Conservation (phyloP, 2,329 filamentous ascomycete genomes). For the Penicillium decumbens region DNA sequence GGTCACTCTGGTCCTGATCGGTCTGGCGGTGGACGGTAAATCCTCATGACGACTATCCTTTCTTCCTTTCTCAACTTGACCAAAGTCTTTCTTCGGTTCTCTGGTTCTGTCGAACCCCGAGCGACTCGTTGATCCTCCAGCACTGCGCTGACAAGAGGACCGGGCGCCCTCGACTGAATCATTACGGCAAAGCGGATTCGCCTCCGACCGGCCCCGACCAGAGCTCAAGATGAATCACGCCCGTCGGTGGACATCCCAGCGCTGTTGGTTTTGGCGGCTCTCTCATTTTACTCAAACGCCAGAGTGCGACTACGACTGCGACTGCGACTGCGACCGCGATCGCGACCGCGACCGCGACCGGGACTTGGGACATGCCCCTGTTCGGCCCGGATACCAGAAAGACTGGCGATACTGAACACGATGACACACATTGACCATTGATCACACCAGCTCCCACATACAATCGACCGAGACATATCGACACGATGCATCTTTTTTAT, state of each 20-base stretch:
- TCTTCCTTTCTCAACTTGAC: not conserved
- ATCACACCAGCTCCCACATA: not conserved
- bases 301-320: not conserved
- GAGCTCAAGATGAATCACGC: not conserved
- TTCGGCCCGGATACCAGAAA: not conserved
- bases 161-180: constrained; percentile 8
- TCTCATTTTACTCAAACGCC: constrained; percentile 5
- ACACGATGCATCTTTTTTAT: constrained; percentile 5
- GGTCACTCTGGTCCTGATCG: constrained; percentile 35
- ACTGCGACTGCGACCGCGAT: not conserved
- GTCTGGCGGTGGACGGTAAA: constrained; percentile 33
- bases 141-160: constrained; percentile 6
- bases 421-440: not conserved
- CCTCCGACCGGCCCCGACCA: constrained; percentile 4
- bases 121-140: constrained; percentile 10
- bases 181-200: not conserved
- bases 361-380: not conserved
- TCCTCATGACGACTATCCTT: not conserved
- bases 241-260: not conserved
- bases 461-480: constrained; percentile 2
- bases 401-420: constrained; percentile 5
- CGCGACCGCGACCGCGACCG: constrained; percentile 1
- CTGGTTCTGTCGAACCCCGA: constrained; percentile 7
- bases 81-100: constrained; percentile 3
- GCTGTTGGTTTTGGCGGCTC: not conserved